Base-by-base conservation (phyloP, 768 basidiomycete species). In the Naganishia kalamii region DNA sequence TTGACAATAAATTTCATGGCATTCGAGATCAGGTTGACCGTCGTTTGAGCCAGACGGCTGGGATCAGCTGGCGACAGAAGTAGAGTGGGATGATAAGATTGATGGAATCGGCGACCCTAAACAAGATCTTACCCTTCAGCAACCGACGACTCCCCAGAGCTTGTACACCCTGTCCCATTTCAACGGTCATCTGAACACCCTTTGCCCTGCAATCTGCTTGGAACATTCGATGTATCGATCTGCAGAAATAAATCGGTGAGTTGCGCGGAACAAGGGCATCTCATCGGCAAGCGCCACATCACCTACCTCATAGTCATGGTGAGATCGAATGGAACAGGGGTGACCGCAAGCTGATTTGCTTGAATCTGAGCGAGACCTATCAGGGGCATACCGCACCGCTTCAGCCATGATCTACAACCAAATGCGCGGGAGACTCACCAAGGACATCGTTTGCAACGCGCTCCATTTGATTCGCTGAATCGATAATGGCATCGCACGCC, bases 401-500 rank as follows among this genome's bases (percentile, higher is more conserved):
- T 44, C 15, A 15, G 35, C 23, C 21, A 27, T 4, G 17, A n/a
- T 4, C 15, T 29, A 19, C 10, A 15, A 19, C 3, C 6, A 7
- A 7, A 23, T 10, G n/a, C 17, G 5, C 23, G 44, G 27, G 21
- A 13, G 23, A 27, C 52, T 23, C 15, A 46, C 65, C 65, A 3
- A 66, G 40, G 15, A 66, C 48, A 29, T 66, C 65, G 30, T 66
- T 67, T 25, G 61, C 61, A 12, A 63, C 66, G 5, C 61, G 29
- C 47, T 67, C 66, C 62, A 62, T 61, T 27, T 61, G 50, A 59
- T 59, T 44, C 4, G 66, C 66, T 12, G 62, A 63, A 29, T 67
- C 66, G 27, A 61, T 67, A 32, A 67, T 67, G 15, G 66, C 61
- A 35, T 67, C 66, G n/a, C 61, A 61, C 2, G 66, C 66, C 32